phyloP scores from a whole-genome alignment of 1,284 basidiomycete genomes.

The Spongispora temasekensis region DNA sequence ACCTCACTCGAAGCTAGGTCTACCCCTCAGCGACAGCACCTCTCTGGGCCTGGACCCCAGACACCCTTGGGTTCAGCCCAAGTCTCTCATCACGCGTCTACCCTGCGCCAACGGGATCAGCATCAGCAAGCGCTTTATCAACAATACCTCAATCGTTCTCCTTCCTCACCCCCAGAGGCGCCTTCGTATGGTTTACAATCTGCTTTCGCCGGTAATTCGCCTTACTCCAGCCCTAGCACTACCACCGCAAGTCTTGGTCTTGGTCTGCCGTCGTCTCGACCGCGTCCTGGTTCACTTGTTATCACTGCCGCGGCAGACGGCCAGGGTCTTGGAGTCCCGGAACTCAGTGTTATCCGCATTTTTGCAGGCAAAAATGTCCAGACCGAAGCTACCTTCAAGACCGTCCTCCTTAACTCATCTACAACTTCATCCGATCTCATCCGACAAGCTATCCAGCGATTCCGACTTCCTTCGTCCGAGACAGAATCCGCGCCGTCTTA shows the following conservation, averaged over 20 bases:
- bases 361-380: conserved; percentile 89
- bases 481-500: conserved; percentile 64
- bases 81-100: conserved; percentile 52
- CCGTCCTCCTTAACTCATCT: conserved; percentile 86
- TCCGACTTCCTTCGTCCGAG: conserved; percentile 71
- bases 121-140: conserved; percentile 88
- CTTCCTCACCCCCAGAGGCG: conserved; percentile 71
- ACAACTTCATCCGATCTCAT: conserved; percentile 86
- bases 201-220: conserved; percentile 51
- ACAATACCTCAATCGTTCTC: conserved; percentile 83
- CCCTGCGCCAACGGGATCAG: conserved; percentile 83
- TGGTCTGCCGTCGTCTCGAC: conserved; percentile 52
- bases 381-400: conserved; percentile 97
- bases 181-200: conserved; percentile 71
- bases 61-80: conserved; percentile 36
- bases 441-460: conserved; percentile 91
- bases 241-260: conserved; percentile 45
- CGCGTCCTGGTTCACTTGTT: conserved; percentile 74
- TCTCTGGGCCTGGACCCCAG: conserved; percentile 37
- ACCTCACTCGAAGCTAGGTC: conserved; percentile 29
- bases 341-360: conserved; percentile 91
- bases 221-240: conserved; percentile 41
- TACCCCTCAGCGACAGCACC: conserved; percentile 31
- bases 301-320: conserved; percentile 60
- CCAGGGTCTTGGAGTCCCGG: conserved; percentile 68